Evolutionary conservation across 2,329 filamentous ascomycete species (phyloP), one percentile per base, ranked within the genome.

Genomic region (Trichoderma lentiforme): DNA sequence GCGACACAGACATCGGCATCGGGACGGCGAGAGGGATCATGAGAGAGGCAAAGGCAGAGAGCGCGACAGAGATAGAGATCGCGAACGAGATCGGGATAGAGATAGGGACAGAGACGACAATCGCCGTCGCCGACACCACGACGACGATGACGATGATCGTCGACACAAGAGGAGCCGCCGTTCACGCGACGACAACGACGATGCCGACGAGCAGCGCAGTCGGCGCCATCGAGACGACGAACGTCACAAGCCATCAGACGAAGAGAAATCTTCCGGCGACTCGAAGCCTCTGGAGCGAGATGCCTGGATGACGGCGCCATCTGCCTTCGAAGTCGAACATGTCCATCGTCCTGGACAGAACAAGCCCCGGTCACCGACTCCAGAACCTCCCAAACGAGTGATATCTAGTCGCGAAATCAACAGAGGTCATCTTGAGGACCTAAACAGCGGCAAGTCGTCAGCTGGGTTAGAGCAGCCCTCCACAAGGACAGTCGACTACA

Each of bases 231-330:
- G 28, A 72, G 73, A 53, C 71, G 75, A 77, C 3, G 80, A 79
- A 47, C 78, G 84, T 66, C 73, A 82, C 39, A 87, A 86, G 71
- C 77, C 76, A 1, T 80, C 85, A 1, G 83, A 88, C 43, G 86
- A 89, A 26, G 85, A 86, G 74, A 83, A 84, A 39, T 73, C 79
- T 18, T 73, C 77, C 34, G 73, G 73, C 18, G 73, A 80, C 74
- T 58, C 77, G 5, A 81, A 78, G 72, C 79, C 81, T 1, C 77
- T 91, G 36, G 87, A 90, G 75, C 89, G 97, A 74, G 96, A 98
- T 80, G 89, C 92, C 0, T 99, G 97, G 95, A 99, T 99, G 96
- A 91, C 94, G 73, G 92, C 92, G 0, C 94, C 95, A 0, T 93
- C 93, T 0, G 90, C 91, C 0, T 83, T 97, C 43, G 91, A 95